A percentile compares a stretch with the other conserved stretches of the same genome.
Conservation (phyloP, 2,329 filamentous ascomycete species). For the Trichophyton benhamiae region DNA sequence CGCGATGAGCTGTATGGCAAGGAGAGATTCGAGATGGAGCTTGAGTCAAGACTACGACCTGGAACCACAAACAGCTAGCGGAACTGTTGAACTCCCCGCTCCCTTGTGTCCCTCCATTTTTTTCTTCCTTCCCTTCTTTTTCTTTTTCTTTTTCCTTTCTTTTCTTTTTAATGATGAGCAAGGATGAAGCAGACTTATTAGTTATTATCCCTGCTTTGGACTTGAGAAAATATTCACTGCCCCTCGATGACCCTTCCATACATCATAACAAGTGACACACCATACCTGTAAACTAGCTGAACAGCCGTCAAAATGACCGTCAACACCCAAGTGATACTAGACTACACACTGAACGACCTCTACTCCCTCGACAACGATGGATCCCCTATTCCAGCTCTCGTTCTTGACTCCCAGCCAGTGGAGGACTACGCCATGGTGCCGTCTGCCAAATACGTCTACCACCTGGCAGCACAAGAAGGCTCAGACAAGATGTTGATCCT, state of each 20-base stretch:
- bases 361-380: neutral
- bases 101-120: neutral
- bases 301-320: neutral
- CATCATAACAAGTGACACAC: no score
- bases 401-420: neutral
- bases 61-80: neutral
- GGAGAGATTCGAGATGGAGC: conserved; percentile 13
- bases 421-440: neutral
- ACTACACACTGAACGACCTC: neutral
- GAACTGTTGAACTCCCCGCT: neutral
- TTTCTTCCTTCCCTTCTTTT: no score
- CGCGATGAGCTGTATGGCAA: conserved; percentile 12
- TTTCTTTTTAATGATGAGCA: no score
- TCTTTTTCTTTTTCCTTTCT: no score
- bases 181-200: no score
- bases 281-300: neutral
- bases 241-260: no score
- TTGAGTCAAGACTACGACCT: conserved; percentile 7
- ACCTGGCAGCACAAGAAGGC: neutral
- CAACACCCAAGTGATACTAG: neutral
- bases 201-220: no score
- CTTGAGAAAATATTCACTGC: no score
- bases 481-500: neutral
- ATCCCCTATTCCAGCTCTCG: neutral
- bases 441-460: neutral